Evolutionary conservation across 352 stramenopile species (phyloP), one percentile per base, ranked within the genome.

Genomic region (Globisporangium lucens): DNA sequence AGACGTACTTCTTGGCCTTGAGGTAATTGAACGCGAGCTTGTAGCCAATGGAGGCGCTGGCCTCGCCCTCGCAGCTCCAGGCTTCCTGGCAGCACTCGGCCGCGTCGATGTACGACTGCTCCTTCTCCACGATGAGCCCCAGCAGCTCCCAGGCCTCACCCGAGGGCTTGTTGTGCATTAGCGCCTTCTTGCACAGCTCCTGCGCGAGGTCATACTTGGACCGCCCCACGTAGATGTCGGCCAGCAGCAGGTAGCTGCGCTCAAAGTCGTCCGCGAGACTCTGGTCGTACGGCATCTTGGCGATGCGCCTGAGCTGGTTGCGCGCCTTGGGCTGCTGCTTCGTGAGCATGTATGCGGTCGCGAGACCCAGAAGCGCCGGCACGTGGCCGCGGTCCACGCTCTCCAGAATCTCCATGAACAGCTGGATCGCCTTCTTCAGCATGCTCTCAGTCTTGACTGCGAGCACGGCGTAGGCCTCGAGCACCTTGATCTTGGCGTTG

Each of bases 21-120:
- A 98, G 80, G 75, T 98, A 98, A 69, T 98, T 98, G 75, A 98
- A 98, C 6, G 92, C 94, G 1, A 98, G 76, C 71, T 98, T 98
- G 74, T 97, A 98, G 29, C 91, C 95, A 56, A 98, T 94, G 9
- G 75, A 80, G 7, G 95, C 92, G 30, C 87, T 96, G 0, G 89
- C 87, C 68, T 98, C 87, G 47, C 83, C 82, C 53, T 92, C 83
- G 61, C 83, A 94, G 46, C 73, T 87, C 85, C 84, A 94, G 15
- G 86, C 86, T 69, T 98, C 91, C 61, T 98, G 82, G 63, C 98
- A 98, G 68, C 87, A 96, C 61, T 98, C 93, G 35, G 93, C 90
- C 0, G 95, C 94, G 52, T 98, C 89, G 41, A 96, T 90, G 68
- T 97, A 98, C 22, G 81, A 89, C 67, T 92, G 83, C 70, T 98